Base-by-base conservation (phyloP, 495 filamentous ascomycete genomes). In the Aspergillus panamensis region DNA sequence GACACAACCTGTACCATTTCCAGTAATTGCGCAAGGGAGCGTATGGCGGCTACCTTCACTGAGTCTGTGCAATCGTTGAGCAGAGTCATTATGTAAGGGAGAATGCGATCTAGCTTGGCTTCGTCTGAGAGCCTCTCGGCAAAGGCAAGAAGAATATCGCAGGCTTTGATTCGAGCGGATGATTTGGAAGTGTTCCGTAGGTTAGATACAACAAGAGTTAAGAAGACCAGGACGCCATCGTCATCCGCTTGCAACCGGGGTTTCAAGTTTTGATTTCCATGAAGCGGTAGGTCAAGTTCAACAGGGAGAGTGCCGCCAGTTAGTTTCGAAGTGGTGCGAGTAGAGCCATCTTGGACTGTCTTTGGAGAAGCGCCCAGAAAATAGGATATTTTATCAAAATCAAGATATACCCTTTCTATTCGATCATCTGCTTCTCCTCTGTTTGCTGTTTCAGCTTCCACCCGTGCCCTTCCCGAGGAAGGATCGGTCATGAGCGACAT, bases 311-410 rank as follows among this genome's bases (percentile, higher is more conserved):
- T 70, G 21, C 72, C 69, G 19, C 73, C 68, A 0, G 71, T 72
- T 29, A 77, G 66, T 16, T 61, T 71, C 6, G 66, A 58, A 13
- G 58, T 58, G 14, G 53, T 59, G 31, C 53, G 29, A 59, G 58
- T 65, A 10, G 71, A 71, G 19, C 59, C 53, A 25, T 70, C 58
- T 30, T 59, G 58, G 17, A 51, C 14, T n/a, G 47, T 48, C 37
- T 61, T 64, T 6, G 69, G 49, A 12, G 58, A 60, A 3, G 67
- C 57, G 8, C 89, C 91, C 3, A 99, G 82, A 59, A 96, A 94
- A 66, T 92, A 94, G 0, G 92, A 88, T 58, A 99, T 94, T 70
- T 97, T 97, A 68, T 99, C 95, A 75, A 97, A 99, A 63, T 99
- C 95, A 53, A 87, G 81, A 71, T 88, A 96, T 4, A 97, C 84